Evolutionary conservation across 2,329 filamentous ascomycete genomes (phyloP).

Genomic region (Penicillium rolfsii): DNA sequence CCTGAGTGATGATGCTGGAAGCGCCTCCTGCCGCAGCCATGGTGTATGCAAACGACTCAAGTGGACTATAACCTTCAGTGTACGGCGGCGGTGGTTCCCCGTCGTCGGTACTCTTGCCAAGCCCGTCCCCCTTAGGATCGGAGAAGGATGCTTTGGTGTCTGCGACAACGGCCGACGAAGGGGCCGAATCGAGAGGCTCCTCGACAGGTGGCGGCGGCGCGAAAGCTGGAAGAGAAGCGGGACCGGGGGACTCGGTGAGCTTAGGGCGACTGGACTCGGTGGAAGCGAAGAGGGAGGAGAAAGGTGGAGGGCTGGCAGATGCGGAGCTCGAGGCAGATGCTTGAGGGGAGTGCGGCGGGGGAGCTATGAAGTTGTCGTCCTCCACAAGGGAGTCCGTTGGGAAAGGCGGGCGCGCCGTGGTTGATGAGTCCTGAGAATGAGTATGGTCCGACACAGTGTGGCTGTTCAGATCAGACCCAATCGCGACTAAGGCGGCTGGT

Average conservation of each 20-base stretch:
- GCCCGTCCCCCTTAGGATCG: constrained; percentile 76
- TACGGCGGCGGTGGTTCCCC: constrained; percentile 94
- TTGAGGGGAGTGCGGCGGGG: constrained; percentile 44
- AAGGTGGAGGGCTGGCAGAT: constrained; percentile 62
- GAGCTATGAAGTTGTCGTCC: constrained; percentile 45
- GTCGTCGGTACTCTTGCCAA: constrained; percentile 74
- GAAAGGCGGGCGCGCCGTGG: constrained; percentile 49
- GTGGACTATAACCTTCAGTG: constrained; percentile 87
- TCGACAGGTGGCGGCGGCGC: constrained; percentile 56
- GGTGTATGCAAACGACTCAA: constrained; percentile 90
- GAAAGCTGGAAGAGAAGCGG: constrained; percentile 54
- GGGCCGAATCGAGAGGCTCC: constrained; percentile 50
- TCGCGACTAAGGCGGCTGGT: constrained; percentile 22
- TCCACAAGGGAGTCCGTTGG: constrained; percentile 45
- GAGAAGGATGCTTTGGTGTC: constrained; percentile 86
- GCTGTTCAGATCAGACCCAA: constrained; percentile 22
- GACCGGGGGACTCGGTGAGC: constrained; percentile 53
- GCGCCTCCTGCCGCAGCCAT: constrained; percentile 98
- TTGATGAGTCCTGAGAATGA: constrained; percentile 38
- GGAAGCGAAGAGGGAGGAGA: constrained; percentile 64
- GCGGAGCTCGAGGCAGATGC: constrained; percentile 55
- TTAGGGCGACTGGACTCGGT: constrained; percentile 42
- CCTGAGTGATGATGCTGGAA: constrained; percentile 98
- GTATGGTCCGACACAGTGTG: constrained; percentile 40
- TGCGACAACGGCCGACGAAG: constrained; percentile 58